phyloP scores from a whole-genome alignment of 306 rosid species.

The Aeschynomene evenia region DNA sequence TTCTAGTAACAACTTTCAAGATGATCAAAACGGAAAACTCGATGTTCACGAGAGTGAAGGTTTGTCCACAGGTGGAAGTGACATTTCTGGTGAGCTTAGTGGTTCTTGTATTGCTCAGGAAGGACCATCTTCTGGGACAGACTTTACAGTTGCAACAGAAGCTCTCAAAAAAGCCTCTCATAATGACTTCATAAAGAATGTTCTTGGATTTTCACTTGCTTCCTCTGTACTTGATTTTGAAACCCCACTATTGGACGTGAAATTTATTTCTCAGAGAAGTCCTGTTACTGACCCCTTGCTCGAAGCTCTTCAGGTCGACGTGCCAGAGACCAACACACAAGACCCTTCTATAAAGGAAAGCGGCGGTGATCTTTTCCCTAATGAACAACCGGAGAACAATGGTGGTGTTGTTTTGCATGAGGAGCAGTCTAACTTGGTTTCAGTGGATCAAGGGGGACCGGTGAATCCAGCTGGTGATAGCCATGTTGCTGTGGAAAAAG shows the following conservation, averaged over 20 bases:
- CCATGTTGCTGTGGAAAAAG: slow-evolving; percentile 41
- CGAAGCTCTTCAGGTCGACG: slow-evolving; percentile 51
- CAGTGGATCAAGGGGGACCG: slow-evolving; percentile 42
- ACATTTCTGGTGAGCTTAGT: slow-evolving; percentile 22
- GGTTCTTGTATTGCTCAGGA: slow-evolving; percentile 21
- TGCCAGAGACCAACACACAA: slow-evolving; percentile 31
- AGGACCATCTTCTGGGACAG: slow-evolving; percentile 19
- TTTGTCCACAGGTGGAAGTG: slow-evolving; percentile 16
- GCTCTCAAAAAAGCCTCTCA: slow-evolving; percentile 25
- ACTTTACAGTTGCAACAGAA: slow-evolving; percentile 23
- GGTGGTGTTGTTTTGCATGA: slow-evolving; percentile 22
- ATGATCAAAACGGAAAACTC: slow-evolving; percentile 31
- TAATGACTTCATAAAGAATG: slow-evolving; percentile 53
- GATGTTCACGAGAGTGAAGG: slow-evolving; percentile 14
- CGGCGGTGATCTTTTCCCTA: slow-evolving; percentile 18
- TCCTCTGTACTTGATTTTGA: slow-evolving; percentile 60
- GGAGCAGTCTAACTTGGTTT: slow-evolving; percentile 51
- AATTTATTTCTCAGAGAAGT: slow-evolving; percentile 48
- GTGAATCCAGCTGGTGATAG: slow-evolving; percentile 25
- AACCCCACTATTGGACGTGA: slow-evolving; percentile 68
- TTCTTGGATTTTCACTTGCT: slow-evolving; percentile 57
- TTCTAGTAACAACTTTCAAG: slow-evolving; percentile 26
- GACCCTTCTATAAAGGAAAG: slow-evolving; percentile 34
- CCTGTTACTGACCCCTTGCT: slow-evolving; percentile 35
- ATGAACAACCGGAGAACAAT: slow-evolving; percentile 37